Evolutionary conservation across 352 stramenopile genomes (phyloP), one percentile per base, ranked within the genome.

Genomic region (Globisporangium iwayamae): DNA sequence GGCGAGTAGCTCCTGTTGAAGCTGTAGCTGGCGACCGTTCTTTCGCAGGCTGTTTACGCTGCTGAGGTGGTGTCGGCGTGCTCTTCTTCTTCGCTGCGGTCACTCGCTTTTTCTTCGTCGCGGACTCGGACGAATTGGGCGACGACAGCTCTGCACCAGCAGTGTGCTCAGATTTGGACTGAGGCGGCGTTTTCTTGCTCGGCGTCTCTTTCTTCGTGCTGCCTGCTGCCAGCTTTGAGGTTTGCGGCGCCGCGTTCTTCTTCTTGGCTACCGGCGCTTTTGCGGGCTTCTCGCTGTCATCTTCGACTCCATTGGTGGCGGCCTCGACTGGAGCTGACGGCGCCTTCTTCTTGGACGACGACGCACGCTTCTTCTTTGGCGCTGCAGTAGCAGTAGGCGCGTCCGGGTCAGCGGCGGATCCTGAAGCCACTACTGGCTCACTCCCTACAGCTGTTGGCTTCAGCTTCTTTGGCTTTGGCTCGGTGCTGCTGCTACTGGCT

Each of bases 391-490:
- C 0, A 8, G 39, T 8, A 25, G 22, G 2, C 34, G 45, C 18
- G 2, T 60, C 45, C 46, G 41, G 34, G 10, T 62, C 41, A 28
- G 39, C 25, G 8, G 28, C 32, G 30, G 57, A 11, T 55, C 13
- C 28, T 55, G 57, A 32, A 4, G 41, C 3, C 28, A 16, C 13
- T 54, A 1, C 14, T 22, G 51, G 51, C 2, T 56, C 51, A 4
- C 28, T 43, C 25, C 13, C 50, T 7, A 20, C 28, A 41, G 50
- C 0, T 56, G 51, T 7, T 43, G 30, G 7, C 45, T 67, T 67
- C 32, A 25, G 25, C 43, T 67, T 67, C 52, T 67, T 67, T 28
- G 57, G 34, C 38, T 65, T 64, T 30, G 63, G 20, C 28, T 69
- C 63, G 4, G 41, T 25, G 2, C 18, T 22, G 9, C 14, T 22